phyloP scores from a whole-genome alignment of 805 yeast genomes.

The Cyberlindnera japonica region DNA sequence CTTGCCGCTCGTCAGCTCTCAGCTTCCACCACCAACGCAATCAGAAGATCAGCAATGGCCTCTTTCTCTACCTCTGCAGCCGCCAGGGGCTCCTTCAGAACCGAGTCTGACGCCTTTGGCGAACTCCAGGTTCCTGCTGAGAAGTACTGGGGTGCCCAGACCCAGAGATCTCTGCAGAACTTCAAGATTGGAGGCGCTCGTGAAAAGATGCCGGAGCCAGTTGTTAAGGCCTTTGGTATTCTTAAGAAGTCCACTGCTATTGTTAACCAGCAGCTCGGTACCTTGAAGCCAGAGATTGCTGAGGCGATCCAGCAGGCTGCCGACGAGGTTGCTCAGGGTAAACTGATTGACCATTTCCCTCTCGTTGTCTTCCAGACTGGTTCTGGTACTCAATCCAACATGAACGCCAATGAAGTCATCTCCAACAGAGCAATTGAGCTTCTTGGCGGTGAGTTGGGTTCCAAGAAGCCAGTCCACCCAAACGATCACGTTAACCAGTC shows the following conservation, averaged over 20 bases:
- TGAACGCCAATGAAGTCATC: slow-evolving; percentile 99
- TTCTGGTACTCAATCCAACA: slow-evolving; percentile 96
- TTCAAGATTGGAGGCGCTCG: slow-evolving; percentile 93
- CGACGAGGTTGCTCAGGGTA: slow-evolving; percentile 90
- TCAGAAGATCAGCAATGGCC: slow-evolving; percentile 6
- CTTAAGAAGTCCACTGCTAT: slow-evolving; percentile 93
- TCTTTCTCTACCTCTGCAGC: slow-evolving; percentile 11
- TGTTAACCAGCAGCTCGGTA: slow-evolving; percentile 80
- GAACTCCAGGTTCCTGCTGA: slow-evolving; percentile 86
- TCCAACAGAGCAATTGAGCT: slow-evolving; percentile 97
- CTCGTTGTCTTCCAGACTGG: slow-evolving; percentile 99
- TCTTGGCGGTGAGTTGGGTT: slow-evolving; percentile 87
- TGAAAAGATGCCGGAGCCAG: slow-evolving; percentile 88
- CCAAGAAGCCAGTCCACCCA: slow-evolving; percentile 94
- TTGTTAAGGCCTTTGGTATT: slow-evolving; percentile 88
- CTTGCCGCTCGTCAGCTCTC: slow-evolving; percentile 6
- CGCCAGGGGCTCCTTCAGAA: slow-evolving; percentile 38
- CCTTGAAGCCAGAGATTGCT: slow-evolving; percentile 78
- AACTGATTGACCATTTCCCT: slow-evolving; percentile 92
- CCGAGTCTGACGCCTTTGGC: slow-evolving; percentile 95
- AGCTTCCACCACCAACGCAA: neutral
- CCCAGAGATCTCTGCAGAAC: slow-evolving; percentile 88
- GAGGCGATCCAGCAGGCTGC: slow-evolving; percentile 90
- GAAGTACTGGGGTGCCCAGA: slow-evolving; percentile 98
- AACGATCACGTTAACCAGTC: slow-evolving; percentile 98